Base-by-base conservation (phyloP, 2,329 filamentous ascomycete genomes). In the Fusarium anguioides region DNA sequence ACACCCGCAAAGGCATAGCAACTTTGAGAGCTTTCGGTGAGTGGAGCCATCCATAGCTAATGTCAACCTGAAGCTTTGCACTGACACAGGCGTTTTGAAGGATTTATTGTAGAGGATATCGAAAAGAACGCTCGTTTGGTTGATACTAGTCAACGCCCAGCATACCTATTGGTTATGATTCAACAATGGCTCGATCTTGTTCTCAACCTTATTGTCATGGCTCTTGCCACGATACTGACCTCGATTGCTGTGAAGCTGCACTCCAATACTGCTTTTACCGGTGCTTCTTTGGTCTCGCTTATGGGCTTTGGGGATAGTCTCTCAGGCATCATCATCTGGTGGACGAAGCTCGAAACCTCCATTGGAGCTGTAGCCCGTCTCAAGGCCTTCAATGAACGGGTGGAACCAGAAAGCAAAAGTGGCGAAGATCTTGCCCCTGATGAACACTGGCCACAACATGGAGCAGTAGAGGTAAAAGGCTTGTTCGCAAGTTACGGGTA, bases 11-110 rank as follows among this genome's bases (percentile, higher is more conserved):
- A 31, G 87, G 87, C 0, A 72, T 88, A 1, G 77, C 80, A 0
- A 88, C 86, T 0, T 79, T 89, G 21, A 81, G 87, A 21, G 85
- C 87, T 5, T 87, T 87, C 66, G 83, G 82, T 5, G 87, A 85
- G 85, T 31, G 33, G 2, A 18, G 5, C 2, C 4, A 8, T 20
- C 4, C 3, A 31, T 15, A 0, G n/a, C 17, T 18, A 18, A 15
- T n/a, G 8, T 10, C 39, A 29, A 29, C 27, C 6, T n/a, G 15
- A 17, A 24, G 17, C 14, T 8, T 23, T 4, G 15, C 14, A 24
- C 36, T 52, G 26, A 52, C 27, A 52, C 10, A 6, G 9, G 11
- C 7, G 12, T 3, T 18, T 3, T 12, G 5, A n/a, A 52, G 49
- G 49, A 2, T 52, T 45, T 14, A 18, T 52, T 4, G 5, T 27